Base-by-base conservation (phyloP, 805 yeast species). In the Scheffersomyces spartinae region DNA sequence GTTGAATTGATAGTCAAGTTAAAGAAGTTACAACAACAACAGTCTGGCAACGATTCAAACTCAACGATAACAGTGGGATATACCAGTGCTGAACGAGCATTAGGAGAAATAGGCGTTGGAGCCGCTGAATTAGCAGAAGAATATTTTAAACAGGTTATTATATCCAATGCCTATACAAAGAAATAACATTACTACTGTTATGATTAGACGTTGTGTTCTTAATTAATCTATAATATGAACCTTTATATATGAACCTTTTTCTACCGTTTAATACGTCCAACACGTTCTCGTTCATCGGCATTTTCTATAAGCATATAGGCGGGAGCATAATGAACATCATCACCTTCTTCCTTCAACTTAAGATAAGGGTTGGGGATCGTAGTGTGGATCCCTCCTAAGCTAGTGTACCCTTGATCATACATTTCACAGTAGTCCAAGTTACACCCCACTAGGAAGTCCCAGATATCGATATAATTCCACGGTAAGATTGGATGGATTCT, bases 401-500 rank as follows among this genome's bases (percentile, higher is more conserved):
- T 82, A 1, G 98, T 86, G 43, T 78, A 91, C 0, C 98, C 98
- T 18, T 38, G 29, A 37, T 80, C 93, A 42, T 91, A 91, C 29
- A 91, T 53, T 2, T 45, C 39, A 46, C 97, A 88, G 46, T 88
- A 85, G 3, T 64, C 64, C 21, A 77, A 63, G n/a, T 63, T 44
- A 12, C 71, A 55, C 13, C 55, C 66, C 12, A 72, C 51, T 25
- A 88, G 50, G 43, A 88, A 86, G 36, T 71, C 71, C 98, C 98
- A 91, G 3, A 91, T 64, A 30, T 85, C 82, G 12, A 68, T 65
- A 38, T 82, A 79, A 20, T 68, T 69, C 97, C 97, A 91, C 29
- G 81, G 81, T 21, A 91, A 60, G 5, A 91, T 73, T 0, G 98
- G 97, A 42, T 86, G 94, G 4, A 86, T 59, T 25, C 98, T 54